Base-by-base conservation (phyloP, 2,329 filamentous ascomycete genomes). In the Penicillium concentricum region DNA sequence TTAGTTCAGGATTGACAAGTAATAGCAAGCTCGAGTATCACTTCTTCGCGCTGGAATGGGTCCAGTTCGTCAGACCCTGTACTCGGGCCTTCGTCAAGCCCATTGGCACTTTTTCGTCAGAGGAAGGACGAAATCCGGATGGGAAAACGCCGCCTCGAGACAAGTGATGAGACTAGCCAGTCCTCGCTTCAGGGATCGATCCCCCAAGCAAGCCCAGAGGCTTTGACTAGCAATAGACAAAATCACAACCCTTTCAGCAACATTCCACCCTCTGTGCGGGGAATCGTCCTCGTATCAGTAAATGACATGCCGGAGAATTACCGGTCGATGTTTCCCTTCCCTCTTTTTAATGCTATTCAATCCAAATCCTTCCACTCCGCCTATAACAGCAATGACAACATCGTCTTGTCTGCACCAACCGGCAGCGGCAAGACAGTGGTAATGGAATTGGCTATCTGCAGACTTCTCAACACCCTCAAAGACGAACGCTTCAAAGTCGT, bases 381-480 rank as follows among this genome's bases (percentile, higher is more conserved):
- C 0, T 93, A 90, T 69, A 76, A 80, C 6, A 84, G 84, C 0
- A 83, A 87, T 62, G 83, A 91, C 70, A 96, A 95, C 61, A 79
- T 94, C 15, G 89, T 94, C 0, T 79, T 95, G 15, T 87, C 90
- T 1, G 88, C 91, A 8, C 91, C 91, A 0, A 96, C 91, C 0
- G 90, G 91, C 9, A 92, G 90, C 70, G 91, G 91, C 2, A 95
- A 96, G 72, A 96, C 91, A 0, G 89, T 82, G 0, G 81, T 94
- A 10, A 81, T 95, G 61, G 91, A 96, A 72, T 79, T 96, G 44
- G 90, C 90, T 4, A 89, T 96, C 35, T 93, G 90, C 73, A 86
- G 84, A 56, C 78, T 92, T 3, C 79, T 89, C 26, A 80, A 81
- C 35, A 79, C 76, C 5, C 79, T 82, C 46, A 79, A 72, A 67